These are phyloP conservation scores for Aspergillus awamori DNA, from an alignment of 2,329 filamentous ascomycete genomes.

Conservation along the genomic window DNA sequence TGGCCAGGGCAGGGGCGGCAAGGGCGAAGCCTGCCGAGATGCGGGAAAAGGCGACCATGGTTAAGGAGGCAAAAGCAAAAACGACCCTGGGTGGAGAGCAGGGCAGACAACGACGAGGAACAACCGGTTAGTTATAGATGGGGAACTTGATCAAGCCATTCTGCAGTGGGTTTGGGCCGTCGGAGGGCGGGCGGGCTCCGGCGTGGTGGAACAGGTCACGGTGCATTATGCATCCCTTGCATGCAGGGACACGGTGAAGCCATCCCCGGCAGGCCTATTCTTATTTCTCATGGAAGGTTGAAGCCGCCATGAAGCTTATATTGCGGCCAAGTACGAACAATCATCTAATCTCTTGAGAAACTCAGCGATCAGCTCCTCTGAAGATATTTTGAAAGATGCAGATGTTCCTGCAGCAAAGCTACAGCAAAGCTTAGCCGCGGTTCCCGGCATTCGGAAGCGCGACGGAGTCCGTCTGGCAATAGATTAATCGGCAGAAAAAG, in stretches of 20 bases:
- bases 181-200: not conserved
- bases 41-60: conserved; percentile 7
- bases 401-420: not conserved
- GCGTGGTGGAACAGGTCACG: not conserved
- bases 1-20: not conserved
- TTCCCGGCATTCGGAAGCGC: not conserved
- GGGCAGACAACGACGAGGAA: not conserved
- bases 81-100: not conserved
- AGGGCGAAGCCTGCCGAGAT: not conserved
- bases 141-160: conserved; percentile 9
- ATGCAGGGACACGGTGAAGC: not conserved
- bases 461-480: not conserved
- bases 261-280: not conserved
- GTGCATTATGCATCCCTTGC: not conserved
- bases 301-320: too few species aligned
- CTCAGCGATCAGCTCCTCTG: not conserved
- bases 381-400: not conserved
- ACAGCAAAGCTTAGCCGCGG: not conserved
- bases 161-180: not conserved
- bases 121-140: not conserved
- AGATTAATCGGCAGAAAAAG: not conserved
- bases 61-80: not conserved
- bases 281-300: too few species aligned
- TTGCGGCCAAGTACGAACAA: too few species aligned
- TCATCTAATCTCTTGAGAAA: too few species aligned